Percentiles rank a stretch among this genome's conserved stretches.
Conservation (phyloP, 2,329 filamentous ascomycete species). For the Diaporthe caulivora region DNA sequence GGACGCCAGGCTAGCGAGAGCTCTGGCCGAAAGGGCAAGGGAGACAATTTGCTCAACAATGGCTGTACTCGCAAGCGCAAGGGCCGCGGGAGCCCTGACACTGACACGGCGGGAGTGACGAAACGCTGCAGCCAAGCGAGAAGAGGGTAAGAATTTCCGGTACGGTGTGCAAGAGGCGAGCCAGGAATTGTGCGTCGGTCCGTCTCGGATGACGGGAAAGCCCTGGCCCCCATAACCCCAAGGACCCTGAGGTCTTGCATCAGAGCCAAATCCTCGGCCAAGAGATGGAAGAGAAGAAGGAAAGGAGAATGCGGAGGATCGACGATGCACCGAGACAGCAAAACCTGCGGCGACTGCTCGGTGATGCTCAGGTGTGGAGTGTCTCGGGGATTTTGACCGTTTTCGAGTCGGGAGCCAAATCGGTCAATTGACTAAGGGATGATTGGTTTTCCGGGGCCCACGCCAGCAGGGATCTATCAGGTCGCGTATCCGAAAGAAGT, state of each 20-base stretch:
- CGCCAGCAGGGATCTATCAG: constrained; percentile 10
- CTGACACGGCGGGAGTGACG: constrained; percentile 16
- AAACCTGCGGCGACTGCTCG: constrained; percentile 23
- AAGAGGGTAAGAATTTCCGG: constrained; percentile 28
- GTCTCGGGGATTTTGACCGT: constrained; percentile 35
- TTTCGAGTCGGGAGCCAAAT: neutral
- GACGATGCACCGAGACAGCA: constrained; percentile 26
- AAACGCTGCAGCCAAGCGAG: constrained; percentile 20
- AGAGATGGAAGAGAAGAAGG: constrained; percentile 19
- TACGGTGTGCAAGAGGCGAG: constrained; percentile 7
- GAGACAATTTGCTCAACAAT: constrained; percentile 13
- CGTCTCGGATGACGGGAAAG: constrained; percentile 31
- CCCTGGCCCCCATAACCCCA: constrained; percentile 11
- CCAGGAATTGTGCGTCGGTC: constrained; percentile 25
- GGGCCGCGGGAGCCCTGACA: constrained; percentile 20
- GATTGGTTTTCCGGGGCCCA: neutral
- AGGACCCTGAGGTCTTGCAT: constrained; percentile 29
- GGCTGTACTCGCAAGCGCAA: constrained; percentile 8
- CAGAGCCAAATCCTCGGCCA: constrained; percentile 9
- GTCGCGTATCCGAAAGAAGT: neutral
- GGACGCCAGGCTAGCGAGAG: constrained; percentile 32
- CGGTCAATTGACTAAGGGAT: neutral
- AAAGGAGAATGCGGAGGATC: constrained; percentile 33
- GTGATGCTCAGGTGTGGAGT: constrained; percentile 30
- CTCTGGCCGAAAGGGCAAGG: neutral